Percentiles rank a stretch among this genome's conserved stretches.
These are phyloP conservation scores for Monascus purpureus DNA, from an alignment of 495 filamentous ascomycete species.

Conservation along the genomic window DNA sequence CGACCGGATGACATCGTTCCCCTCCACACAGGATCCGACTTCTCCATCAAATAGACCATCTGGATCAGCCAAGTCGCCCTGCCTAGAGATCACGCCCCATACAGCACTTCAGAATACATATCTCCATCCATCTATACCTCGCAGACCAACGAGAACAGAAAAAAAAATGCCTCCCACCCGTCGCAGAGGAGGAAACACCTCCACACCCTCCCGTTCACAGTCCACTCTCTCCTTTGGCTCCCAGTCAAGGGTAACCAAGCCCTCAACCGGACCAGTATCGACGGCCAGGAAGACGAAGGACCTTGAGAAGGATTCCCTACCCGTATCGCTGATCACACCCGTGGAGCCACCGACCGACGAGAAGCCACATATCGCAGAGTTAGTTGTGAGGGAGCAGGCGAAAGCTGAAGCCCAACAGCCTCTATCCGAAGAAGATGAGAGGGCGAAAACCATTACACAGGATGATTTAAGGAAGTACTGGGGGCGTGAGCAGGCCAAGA, in stretches of 20 bases:
- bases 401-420: slow-evolving; percentile 26
- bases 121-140: too few species aligned
- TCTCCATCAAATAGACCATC: too few species aligned
- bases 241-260: slow-evolving; percentile 59
- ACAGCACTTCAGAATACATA: too few species aligned
- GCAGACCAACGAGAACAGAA: too few species aligned
- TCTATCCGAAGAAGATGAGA: slow-evolving; percentile 36
- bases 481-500: slow-evolving; percentile 46
- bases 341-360: too few species aligned
- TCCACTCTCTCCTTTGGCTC: slow-evolving; percentile 63
- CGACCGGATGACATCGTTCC: too few species aligned
- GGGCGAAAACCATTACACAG: slow-evolving; percentile 45
- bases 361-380: slow-evolving; percentile 33
- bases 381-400: slow-evolving; percentile 30
- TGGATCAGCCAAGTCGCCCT: too few species aligned
- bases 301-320: too few species aligned
- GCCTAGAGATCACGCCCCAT: too few species aligned
- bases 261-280: slow-evolving; percentile 6
- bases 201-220: slow-evolving; percentile 33
- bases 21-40: too few species aligned
- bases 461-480: slow-evolving; percentile 60
- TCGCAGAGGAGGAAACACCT: slow-evolving; percentile 33
- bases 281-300: not conserved
- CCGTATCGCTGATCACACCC: too few species aligned
- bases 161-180: slow-evolving; percentile 53